Conservation (phyloP, 2,329 filamentous ascomycete genomes). For the Diaporthe caulivora region DNA sequence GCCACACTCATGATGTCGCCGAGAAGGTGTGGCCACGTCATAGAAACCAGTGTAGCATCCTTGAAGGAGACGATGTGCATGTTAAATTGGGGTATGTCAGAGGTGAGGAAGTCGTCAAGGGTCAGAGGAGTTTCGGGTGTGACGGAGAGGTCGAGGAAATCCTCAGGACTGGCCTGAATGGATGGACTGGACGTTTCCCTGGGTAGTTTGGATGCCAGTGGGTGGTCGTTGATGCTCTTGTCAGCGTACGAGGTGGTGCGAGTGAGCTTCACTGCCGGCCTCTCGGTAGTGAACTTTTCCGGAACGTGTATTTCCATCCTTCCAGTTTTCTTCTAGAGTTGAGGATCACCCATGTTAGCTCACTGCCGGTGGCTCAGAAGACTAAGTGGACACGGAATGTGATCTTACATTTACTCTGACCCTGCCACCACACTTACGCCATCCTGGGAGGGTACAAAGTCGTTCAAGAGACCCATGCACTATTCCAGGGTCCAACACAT, state of each 20-base stretch:
- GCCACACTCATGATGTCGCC: constrained; percentile 55
- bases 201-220: constrained; percentile 49
- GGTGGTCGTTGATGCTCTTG: constrained; percentile 49
- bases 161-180: constrained; percentile 44
- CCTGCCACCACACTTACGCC: constrained; percentile 45
- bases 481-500: constrained; percentile 43
- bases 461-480: constrained; percentile 39
- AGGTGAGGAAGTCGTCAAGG: constrained; percentile 52
- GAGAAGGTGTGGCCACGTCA: constrained; percentile 56
- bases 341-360: background rate
- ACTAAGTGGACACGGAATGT: background rate
- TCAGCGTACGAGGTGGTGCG: constrained; percentile 46
- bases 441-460: constrained; percentile 40
- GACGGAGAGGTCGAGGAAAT: constrained; percentile 43
- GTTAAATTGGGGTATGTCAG: constrained; percentile 55
- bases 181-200: constrained; percentile 42
- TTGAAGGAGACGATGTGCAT: constrained; percentile 57
- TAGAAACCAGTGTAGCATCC: constrained; percentile 55
- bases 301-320: constrained; percentile 58
- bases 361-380: background rate
- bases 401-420: constrained; percentile 42
- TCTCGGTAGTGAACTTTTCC: constrained; percentile 47
- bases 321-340: constrained; percentile 39
- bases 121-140: constrained; percentile 42
- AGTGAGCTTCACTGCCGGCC: constrained; percentile 51